Evolutionary conservation across 2,329 filamentous ascomycete species (phyloP).

Genomic region (Pyrenochaeta sp.): DNA sequence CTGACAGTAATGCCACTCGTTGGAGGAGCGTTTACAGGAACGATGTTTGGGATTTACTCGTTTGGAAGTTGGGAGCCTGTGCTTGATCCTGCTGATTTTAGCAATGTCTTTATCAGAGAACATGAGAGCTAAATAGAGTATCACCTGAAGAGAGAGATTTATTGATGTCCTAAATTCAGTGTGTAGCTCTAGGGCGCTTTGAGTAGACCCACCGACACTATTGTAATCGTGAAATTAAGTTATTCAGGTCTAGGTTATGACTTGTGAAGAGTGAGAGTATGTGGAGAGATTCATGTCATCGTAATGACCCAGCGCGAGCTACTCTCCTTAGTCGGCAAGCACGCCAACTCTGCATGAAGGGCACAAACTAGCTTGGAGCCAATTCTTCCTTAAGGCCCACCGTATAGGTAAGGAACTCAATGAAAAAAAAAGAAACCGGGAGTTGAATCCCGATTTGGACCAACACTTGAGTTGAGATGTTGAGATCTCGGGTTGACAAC

Average conservation of each 20-base stretch:
- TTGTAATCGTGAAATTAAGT: too few species aligned
- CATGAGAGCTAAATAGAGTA: too few species aligned
- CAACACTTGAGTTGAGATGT: background rate
- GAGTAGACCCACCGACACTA: too few species aligned
- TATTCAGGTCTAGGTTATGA: too few species aligned
- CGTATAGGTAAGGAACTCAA: background rate
- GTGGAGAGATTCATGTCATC: too few species aligned
- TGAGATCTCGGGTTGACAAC: background rate
- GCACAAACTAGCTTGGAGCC: background rate
- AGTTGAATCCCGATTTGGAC: background rate
- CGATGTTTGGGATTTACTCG: slow-evolving; percentile 58
- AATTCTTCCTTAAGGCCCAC: background rate
- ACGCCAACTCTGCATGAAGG: background rate
- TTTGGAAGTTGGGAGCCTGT: slow-evolving; percentile 54
- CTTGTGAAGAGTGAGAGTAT: too few species aligned
- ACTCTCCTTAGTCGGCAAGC: background rate
- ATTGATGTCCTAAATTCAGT: too few species aligned
- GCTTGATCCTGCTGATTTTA: slow-evolving; percentile 49
- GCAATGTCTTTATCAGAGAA: too few species aligned
- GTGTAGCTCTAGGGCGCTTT: too few species aligned
- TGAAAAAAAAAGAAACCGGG: background rate
- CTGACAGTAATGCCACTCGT: slow-evolving; percentile 51
- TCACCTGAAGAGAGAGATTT: too few species aligned
- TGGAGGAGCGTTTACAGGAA: slow-evolving; percentile 55
- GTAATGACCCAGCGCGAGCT: too few species aligned